Conservation (phyloP, 345 rosid species). For the Alliaria petiolata region DNA sequence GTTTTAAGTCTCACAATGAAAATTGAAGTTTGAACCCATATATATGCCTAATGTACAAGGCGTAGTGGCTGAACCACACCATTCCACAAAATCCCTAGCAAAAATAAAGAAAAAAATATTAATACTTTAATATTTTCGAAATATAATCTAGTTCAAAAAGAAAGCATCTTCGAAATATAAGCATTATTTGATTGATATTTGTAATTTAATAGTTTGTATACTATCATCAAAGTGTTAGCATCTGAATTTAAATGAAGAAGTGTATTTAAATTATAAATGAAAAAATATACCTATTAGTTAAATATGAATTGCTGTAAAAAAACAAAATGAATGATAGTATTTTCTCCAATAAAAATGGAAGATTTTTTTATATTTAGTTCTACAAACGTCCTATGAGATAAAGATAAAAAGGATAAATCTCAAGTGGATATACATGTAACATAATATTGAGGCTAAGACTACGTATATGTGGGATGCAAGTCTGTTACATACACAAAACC, state of each 20-base stretch:
- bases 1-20: background rate
- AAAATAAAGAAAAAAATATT: background rate
- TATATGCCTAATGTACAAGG: background rate
- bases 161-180: too few relatives aligned
- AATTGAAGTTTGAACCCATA: background rate
- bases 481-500: too few relatives aligned
- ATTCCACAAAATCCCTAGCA: background rate
- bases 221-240: too few relatives aligned
- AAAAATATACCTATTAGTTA: too few relatives aligned
- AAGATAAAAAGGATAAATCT: background rate
- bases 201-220: too few relatives aligned
- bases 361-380: background rate
- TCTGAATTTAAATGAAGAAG: background rate
- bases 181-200: too few relatives aligned
- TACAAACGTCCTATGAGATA: background rate
- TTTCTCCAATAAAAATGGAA: too few relatives aligned
- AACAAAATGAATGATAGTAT: too few relatives aligned
- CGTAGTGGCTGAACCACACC: background rate
- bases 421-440: slow-evolving; percentile 22
- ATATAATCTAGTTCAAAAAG: too few relatives aligned
- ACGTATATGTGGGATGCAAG: slow-evolving; percentile 31
- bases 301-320: too few relatives aligned
- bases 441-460: slow-evolving; percentile 3
- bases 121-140: too few relatives aligned
- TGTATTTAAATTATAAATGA: too few relatives aligned